Base-by-base conservation (phyloP, 2,329 filamentous ascomycete genomes). In the Setomelanomma holmii region DNA sequence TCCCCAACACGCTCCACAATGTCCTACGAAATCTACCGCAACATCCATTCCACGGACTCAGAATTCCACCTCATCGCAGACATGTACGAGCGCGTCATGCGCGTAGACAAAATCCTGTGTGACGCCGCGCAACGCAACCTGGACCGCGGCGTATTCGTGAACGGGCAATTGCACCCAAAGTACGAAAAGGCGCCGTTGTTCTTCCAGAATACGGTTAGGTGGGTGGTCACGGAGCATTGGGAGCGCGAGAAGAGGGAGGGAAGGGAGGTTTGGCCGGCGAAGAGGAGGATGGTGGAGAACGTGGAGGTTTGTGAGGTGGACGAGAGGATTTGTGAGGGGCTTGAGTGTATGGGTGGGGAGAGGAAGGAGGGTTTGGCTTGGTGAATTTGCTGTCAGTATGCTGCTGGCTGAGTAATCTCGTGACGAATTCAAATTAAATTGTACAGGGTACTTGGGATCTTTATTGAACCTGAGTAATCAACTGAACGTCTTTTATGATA, bases 61-160 rank as follows among this genome's bases (percentile, higher is more conserved):
- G 80, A 85, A 45, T 87, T 87, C 66, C 72, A 79, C 14, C 69
- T 76, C 51, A 84, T 87, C 66, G 79, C 78, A 63, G 73, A 81
- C 42, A 83, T 87, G 68, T 87, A 86, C 73, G 84, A 83, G 69
- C 80, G 82, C 24, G 80, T 88, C 64, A 83, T 87, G 82, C 78
- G 79, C 2, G 85, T 88, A 69, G 85, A 88, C 73, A 87, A 87
- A 64, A 76, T 80, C 19, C 80, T 88, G 21, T 87, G 85, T 72
- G 73, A 78, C 51, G 78, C 78, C 8, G 80, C 83, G 2, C 85
- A 87, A 66, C 78, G 75, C 66, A 87, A 88, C 64, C 75, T 87
- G 58, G 82, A 84, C 61, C 77, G 81, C 0, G 83, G 84, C 6
- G 79, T 86, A 30, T 87, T 86, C 53, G 74, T 83, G 60, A 86